Evolutionary conservation across 306 rosid genomes (phyloP), one percentile per base, ranked within the genome.

Genomic region (Vicia sativa): DNA sequence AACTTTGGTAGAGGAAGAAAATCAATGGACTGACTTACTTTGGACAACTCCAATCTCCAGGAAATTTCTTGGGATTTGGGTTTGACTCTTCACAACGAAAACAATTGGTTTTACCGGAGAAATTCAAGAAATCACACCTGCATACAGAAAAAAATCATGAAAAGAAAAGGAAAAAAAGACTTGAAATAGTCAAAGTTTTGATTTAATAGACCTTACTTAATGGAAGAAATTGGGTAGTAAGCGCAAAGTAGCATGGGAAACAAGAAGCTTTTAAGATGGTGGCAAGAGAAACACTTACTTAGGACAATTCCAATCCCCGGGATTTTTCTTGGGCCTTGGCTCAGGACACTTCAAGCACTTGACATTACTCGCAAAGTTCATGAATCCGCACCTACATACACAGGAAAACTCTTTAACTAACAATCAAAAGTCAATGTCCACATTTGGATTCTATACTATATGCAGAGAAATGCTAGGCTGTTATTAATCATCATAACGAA

Each of bases 1-100:
- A 62, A 28, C 56, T 13, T 43, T 13, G 35, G 15, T 54, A 14
- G 29, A 53, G 21, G 7, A 42, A 59, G 66, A 69, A 65, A 57
- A 34, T 39, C 67, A 73, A 64, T 4, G 68, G 13, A 77, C n/a
- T n/a, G n/a, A n/a, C 91, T 86, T 75, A 93, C 98, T 80, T 79
- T 68, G 95, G 96, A 71, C 97, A 90, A 76, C 79, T 81, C 97
- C 98, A 93, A 12, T 93, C 97, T 35, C 87, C 89, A 38, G 80
- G 82, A 35, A 43, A 74, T 67, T 70, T 68, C 70, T 75, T 82
- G 75, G 95, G 84, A 15, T 85, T 62, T 19, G 67, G 67, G 11
- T 62, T 86, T 49, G 67, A 44, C 72, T 82, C 89, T 71, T 50
- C 77, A 72, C 99, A 93, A 11, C 85, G 93, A 34, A 81, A 29